Percentiles rank a stretch among this genome's conserved stretches.
These are phyloP conservation scores for Trichosanthes truncata DNA, from an alignment of 306 rosid species.

Conservation along the genomic window DNA sequence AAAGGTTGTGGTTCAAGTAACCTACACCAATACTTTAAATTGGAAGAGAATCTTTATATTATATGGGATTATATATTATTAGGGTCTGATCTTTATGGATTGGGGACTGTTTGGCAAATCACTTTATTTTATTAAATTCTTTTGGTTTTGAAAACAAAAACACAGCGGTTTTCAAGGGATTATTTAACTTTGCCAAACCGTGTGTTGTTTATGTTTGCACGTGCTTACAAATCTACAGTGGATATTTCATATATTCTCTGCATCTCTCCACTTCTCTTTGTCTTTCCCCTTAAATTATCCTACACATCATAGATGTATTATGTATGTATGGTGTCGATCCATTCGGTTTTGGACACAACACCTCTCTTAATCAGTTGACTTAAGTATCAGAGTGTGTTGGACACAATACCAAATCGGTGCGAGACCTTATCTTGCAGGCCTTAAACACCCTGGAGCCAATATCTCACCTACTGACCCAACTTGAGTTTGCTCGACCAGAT, in stretches of 20 bases:
- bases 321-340: background rate
- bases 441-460: too few species aligned
- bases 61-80: slow-evolving; percentile 21
- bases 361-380: too few species aligned
- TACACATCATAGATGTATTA: slow-evolving; percentile 10
- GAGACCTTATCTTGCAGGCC: too few species aligned
- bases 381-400: too few species aligned
- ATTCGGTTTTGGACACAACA: background rate
- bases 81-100: slow-evolving; percentile 15
- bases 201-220: slow-evolving; percentile 50
- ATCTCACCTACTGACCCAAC: too few species aligned
- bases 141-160: background rate
- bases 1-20: slow-evolving; percentile 37
- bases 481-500: too few species aligned
- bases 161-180: slow-evolving; percentile 23
- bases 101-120: background rate
- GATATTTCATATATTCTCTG: slow-evolving; percentile 69
- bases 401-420: too few species aligned
- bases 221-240: slow-evolving; percentile 69
- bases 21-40: slow-evolving; percentile 9
- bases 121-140: background rate
- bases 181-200: slow-evolving; percentile 34
- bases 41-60: slow-evolving; percentile 34
- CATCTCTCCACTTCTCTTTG: slow-evolving; percentile 67
- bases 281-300: slow-evolving; percentile 20